A percentile compares a stretch with the other conserved stretches of the same genome.
These are phyloP conservation scores for Eucalyptus polyanthemos DNA, from an alignment of 345 rosid species.

Conservation along the genomic window DNA sequence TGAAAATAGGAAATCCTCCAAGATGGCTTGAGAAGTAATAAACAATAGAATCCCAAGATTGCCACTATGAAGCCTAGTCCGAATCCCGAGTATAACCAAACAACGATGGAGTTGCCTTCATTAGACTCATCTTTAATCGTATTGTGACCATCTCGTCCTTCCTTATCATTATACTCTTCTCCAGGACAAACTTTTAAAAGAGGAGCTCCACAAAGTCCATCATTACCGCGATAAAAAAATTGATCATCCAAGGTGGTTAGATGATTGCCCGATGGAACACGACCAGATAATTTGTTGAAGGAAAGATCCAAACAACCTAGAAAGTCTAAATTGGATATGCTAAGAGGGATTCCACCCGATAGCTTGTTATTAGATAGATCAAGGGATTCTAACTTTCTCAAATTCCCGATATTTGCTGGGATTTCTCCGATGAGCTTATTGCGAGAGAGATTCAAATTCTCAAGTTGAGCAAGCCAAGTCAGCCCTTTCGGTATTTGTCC, in stretches of 20 bases:
- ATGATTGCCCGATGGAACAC: neutral
- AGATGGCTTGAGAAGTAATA: neutral
- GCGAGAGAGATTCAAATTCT: neutral
- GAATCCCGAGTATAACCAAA: neutral
- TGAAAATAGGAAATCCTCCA: neutral
- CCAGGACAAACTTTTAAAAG: neutral
- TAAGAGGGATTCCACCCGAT: neutral
- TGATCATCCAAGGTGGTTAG: neutral
- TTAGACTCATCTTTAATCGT: neutral
- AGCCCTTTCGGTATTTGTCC: neutral
- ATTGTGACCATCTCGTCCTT: neutral
- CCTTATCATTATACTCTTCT: neutral
- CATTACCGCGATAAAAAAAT: neutral
- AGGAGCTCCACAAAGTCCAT: neutral
- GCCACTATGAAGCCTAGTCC: neutral
- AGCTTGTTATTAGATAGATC: neutral
- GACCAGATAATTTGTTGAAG: neutral
- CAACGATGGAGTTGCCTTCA: neutral
- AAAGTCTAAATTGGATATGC: neutral
- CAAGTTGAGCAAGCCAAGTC: neutral
- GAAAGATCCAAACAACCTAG: neutral
- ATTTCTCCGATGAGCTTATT: neutral
- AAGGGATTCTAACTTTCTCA: neutral
- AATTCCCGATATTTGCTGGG: neutral
- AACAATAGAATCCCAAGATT: neutral